Conservation (phyloP, 257 asterid species). For the Ilex asprella region DNA sequence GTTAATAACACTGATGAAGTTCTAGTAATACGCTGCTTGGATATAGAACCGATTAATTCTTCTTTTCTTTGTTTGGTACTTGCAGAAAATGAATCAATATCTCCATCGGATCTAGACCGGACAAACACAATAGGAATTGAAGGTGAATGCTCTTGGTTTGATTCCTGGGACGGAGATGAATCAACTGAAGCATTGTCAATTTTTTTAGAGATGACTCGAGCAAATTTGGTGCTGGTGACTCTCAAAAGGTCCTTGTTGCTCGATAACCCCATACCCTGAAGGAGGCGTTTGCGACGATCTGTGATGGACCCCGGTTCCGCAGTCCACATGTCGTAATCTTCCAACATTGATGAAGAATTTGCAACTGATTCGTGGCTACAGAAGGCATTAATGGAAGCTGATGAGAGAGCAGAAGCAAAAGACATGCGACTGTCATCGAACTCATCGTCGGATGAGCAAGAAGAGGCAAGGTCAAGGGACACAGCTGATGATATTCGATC, state of each 20-base stretch:
- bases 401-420: slow-evolving; percentile 49
- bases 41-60: slow-evolving; percentile 53
- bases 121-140: slow-evolving; percentile 30
- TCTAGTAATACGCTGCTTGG: slow-evolving; percentile 71
- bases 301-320: slow-evolving; percentile 80
- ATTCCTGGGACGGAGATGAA: slow-evolving; percentile 15
- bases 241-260: slow-evolving; percentile 62
- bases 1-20: slow-evolving; percentile 45
- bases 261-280: slow-evolving; percentile 86
- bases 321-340: slow-evolving; percentile 78
- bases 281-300: slow-evolving; percentile 74
- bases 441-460: slow-evolving; percentile 47
- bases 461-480: slow-evolving; percentile 40
- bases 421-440: slow-evolving; percentile 80
- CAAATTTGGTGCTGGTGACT: slow-evolving; percentile 43
- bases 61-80: slow-evolving; percentile 63
- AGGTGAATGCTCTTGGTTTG: slow-evolving; percentile 21
- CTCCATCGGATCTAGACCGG: slow-evolving; percentile 91
- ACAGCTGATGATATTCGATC: slow-evolving; percentile 52
- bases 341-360: slow-evolving; percentile 23
- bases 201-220: slow-evolving; percentile 28
- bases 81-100: slow-evolving; percentile 44
- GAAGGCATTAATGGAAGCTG: slow-evolving; percentile 29
- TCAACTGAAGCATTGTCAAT: slow-evolving; percentile 1
- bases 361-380: slow-evolving; percentile 12